Base-by-base conservation (phyloP, 805 yeast species). In the Millerago galiae region DNA sequence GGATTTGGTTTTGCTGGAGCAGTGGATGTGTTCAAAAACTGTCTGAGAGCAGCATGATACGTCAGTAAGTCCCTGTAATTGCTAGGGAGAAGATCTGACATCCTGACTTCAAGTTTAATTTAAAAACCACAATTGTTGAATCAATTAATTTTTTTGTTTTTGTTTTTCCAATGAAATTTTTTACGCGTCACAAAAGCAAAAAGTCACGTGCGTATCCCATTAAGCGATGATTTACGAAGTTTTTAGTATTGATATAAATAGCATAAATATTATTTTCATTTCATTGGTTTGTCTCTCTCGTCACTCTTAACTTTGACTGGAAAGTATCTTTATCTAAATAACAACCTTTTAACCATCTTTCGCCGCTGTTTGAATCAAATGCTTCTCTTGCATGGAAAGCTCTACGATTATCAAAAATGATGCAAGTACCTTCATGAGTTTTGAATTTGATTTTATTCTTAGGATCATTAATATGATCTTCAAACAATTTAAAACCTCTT, bases 271-370 rank as follows among this genome's bases (percentile, higher is more conserved):
- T 15, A n/a, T n/a, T 15, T 15, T 16, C 15, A 31, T 5, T 3
- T 5, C 9, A 4, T 11, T 9, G 8, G 15, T 31, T 31, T 16
- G 2, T 7, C 9, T 17, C 24, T 17, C 32, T 59, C 32, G 56
- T 60, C 30, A 61, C 33, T 51, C 81, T 67, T 36, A 80, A 58
- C 47, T 69, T 77, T n/a, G 89, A 81, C 47, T 78, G 65, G 58
- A 71, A 82, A 29, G 84, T 68, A 55, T 84, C 95, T 15, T 76
- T 77, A 54, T 84, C 91, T 24, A 82, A 62, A 56, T 83, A 84
- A 38, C 87, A 77, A 1, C 91, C 91, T 71, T 82, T 80, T 42
- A 85, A 63, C 84, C 88, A 80, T 48, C 93, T 69, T 25, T 65
- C 67, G 8, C 71, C 75, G 4, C 75, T 71, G 3, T 50, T 39